Conservation (phyloP, 768 basidiomycete species). For the Leucocoprinus sp. region DNA sequence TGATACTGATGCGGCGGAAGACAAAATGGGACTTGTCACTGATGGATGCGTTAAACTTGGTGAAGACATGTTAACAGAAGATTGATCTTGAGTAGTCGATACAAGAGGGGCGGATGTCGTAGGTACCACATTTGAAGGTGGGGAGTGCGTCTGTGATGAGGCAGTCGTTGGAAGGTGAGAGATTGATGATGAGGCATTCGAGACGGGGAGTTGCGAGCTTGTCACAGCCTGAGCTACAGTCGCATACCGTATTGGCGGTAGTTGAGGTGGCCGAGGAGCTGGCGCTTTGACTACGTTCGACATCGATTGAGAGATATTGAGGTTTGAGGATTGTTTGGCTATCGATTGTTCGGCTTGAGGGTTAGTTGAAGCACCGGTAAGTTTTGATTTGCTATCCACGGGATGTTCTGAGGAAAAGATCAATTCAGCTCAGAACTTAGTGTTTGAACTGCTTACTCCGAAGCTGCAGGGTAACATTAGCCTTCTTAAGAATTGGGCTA, state of each 20-base stretch:
- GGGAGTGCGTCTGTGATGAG: conserved; percentile 17
- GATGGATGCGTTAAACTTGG: conserved; percentile 85
- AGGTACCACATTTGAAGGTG: conserved; percentile 30
- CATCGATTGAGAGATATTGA: conserved; percentile 76
- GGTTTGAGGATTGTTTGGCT: conserved; percentile 71
- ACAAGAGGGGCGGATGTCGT: conserved; percentile 22
- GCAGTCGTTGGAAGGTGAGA: conserved; percentile 22
- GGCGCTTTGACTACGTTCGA: conserved; percentile 65
- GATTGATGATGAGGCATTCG: conserved; percentile 38
- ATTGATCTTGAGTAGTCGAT: conserved; percentile 29
- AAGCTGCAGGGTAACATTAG: conserved; percentile 48
- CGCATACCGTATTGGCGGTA: conserved; percentile 85
- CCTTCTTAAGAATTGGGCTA: conserved; percentile 77
- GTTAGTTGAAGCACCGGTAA: conserved; percentile 7
- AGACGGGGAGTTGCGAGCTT: conserved; percentile 25
- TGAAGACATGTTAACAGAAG: conserved; percentile 48
- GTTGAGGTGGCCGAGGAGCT: conserved; percentile 42
- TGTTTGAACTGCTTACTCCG: conserved; percentile 50
- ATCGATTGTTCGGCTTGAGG: conserved; percentile 17
- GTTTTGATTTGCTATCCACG: conserved; percentile 46
- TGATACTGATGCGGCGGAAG: conserved; percentile 61
- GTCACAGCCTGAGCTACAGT: conserved; percentile 72
- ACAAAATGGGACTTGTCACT: conserved; percentile 73
- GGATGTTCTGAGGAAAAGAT: conserved; percentile 48
- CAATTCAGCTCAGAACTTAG: conserved; percentile 13